Evolutionary conservation across 2,329 filamentous ascomycete species (phyloP).

Genomic region (Arthrobotrys musiformis): DNA sequence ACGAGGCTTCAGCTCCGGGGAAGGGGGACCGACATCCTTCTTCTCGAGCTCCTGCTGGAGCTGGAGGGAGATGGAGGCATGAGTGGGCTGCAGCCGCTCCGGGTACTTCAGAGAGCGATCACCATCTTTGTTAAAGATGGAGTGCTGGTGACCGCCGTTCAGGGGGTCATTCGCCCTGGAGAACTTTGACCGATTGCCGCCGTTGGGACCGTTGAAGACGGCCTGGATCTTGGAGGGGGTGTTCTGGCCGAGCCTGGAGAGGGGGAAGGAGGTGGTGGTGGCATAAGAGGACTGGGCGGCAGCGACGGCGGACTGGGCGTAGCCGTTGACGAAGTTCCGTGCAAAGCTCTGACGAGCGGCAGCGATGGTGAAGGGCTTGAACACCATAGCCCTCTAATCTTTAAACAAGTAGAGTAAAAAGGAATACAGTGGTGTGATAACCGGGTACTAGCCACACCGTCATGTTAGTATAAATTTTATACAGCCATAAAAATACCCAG

Average conservation of each 20-base stretch:
- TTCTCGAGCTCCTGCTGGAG: constrained; percentile 50
- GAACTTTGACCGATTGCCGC: constrained; percentile 60
- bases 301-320: constrained; percentile 96
- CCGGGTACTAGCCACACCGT: constrained; percentile 15
- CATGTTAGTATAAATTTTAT: not conserved
- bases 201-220: constrained; percentile 64
- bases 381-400: too few relatives aligned
- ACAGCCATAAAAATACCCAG: too few relatives aligned
- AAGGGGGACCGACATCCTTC: constrained; percentile 47
- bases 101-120: constrained; percentile 52
- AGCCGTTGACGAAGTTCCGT: constrained; percentile 97
- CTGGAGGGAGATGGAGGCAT: constrained; percentile 46
- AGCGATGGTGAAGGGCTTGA: constrained; percentile 73
- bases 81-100: constrained; percentile 34
- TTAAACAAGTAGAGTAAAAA: constrained; percentile 38
- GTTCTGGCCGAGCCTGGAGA: constrained; percentile 70
- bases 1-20: constrained; percentile 43
- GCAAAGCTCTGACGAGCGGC: constrained; percentile 97
- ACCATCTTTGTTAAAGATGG: constrained; percentile 57
- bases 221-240: constrained; percentile 67
- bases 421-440: constrained; percentile 40
- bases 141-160: constrained; percentile 40
- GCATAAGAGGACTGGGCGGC: constrained; percentile 87
- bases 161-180: constrained; percentile 37
- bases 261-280: constrained; percentile 74